phyloP scores from a whole-genome alignment of 495 filamentous ascomycete genomes.

The Hapsidospora chrysogenum region DNA sequence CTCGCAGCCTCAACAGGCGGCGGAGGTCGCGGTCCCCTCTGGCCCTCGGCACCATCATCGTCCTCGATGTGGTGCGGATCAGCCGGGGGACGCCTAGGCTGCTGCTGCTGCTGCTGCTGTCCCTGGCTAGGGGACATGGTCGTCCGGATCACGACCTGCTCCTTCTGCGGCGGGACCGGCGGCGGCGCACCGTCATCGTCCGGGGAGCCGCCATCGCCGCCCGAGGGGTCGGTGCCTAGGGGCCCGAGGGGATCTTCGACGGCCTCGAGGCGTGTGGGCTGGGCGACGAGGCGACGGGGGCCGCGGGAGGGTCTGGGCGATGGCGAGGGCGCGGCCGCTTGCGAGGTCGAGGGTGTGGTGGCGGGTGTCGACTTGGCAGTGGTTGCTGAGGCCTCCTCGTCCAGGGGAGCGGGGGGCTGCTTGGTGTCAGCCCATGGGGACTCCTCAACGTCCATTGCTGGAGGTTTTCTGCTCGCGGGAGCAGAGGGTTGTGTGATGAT shows the following conservation, averaged over 20 bases:
- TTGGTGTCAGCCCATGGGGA: conserved; percentile 20
- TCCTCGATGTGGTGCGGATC: conserved; percentile 46
- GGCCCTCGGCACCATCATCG: conserved; percentile 26
- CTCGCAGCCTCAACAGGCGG: conserved; percentile 58
- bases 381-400: not conserved
- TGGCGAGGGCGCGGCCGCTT: conserved; percentile 27
- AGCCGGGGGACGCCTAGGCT: conserved; percentile 28
- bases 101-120: conserved; percentile 6
- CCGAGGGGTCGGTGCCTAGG: conserved; percentile 67
- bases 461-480: too few species aligned
- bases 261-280: conserved; percentile 70
- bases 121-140: conserved; percentile 16
- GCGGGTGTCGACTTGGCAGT: not conserved
- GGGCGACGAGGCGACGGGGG: conserved; percentile 60
- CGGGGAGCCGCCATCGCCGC: conserved; percentile 26
- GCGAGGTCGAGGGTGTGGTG: conserved; percentile 14
- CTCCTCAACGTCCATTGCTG: conserved; percentile 10
- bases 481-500: too few species aligned
- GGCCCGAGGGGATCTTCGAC: conserved; percentile 80
- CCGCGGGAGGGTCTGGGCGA: conserved; percentile 13
- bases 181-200: conserved; percentile 39
- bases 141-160: conserved; percentile 45
- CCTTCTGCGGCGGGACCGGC: conserved; percentile 82
- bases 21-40: conserved; percentile 41
- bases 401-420: not conserved